Conservation (phyloP, 2,329 filamentous ascomycete genomes). For the Magnaporthiopsis incrustans region DNA sequence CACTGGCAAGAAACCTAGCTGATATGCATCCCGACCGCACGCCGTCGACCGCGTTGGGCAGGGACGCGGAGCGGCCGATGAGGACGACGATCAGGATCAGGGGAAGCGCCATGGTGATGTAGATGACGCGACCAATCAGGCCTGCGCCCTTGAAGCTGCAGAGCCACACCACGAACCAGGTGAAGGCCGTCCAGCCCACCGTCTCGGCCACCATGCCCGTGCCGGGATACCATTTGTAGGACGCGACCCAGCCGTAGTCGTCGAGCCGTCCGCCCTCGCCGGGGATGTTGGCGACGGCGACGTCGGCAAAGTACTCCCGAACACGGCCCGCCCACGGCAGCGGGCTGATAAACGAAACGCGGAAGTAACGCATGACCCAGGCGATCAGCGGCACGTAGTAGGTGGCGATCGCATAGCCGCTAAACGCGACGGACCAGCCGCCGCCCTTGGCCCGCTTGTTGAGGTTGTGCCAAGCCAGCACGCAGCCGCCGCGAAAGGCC, state of each 20-base stretch:
- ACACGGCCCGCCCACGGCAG: background rate
- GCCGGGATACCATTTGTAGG: background rate
- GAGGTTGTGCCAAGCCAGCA: slow-evolving; percentile 1
- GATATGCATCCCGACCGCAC: background rate
- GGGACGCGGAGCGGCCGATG: background rate
- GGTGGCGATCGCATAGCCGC: background rate
- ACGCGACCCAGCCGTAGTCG: background rate
- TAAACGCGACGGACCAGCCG: background rate
- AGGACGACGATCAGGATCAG: slow-evolving; percentile 2
- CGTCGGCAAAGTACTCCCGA: background rate
- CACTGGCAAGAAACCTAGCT: too few species aligned
- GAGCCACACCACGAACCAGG: background rate
- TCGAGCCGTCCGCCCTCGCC: too few species aligned
- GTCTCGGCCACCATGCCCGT: background rate
- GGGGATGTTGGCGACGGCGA: background rate
- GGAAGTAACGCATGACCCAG: slow-evolving; percentile 1
- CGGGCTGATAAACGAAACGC: background rate
- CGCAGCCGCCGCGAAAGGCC: slow-evolving; percentile 3
- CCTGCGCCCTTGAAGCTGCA: slow-evolving; percentile 4
- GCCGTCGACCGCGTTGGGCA: slow-evolving; percentile 1
- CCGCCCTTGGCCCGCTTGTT: slow-evolving; percentile 2
- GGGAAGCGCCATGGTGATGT: slow-evolving; percentile 2
- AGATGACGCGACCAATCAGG: background rate
- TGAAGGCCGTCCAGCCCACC: background rate
- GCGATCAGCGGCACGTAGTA: slow-evolving; percentile 1